A percentile compares a stretch with the other conserved stretches of the same genome.
Conservation (phyloP, 164 flowering plant species). For the Vitis rupestris region DNA sequence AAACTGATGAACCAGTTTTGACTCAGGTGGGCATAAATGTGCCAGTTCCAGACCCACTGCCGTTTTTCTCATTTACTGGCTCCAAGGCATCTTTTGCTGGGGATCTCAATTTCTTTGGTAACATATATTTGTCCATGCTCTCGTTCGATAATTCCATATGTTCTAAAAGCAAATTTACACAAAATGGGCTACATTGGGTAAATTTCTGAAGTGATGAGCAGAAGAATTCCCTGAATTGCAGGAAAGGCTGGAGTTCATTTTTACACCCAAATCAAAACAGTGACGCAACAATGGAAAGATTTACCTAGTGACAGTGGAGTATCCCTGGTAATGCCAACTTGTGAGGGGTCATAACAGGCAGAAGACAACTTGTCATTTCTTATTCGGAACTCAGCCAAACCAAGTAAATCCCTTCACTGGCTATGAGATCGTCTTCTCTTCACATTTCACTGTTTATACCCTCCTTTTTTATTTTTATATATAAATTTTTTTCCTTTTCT, state of each 20-base stretch:
- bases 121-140: background rate
- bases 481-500: too few relatives aligned
- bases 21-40: conserved; percentile 72
- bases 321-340: conserved; percentile 53
- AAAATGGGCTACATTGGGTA: too few relatives aligned
- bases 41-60: conserved; percentile 75
- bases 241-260: conserved; percentile 74
- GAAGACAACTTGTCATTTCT: too few relatives aligned
- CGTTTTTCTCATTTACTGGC: conserved; percentile 78
- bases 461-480: too few relatives aligned
- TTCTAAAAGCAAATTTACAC: background rate
- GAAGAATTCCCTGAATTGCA: conserved; percentile 19
- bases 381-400: too few relatives aligned
- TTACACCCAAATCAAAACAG: conserved; percentile 64
- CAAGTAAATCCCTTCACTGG: too few relatives aligned
- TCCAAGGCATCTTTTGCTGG: conserved; percentile 77
- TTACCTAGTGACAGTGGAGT: conserved; percentile 29
- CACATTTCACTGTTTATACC: too few relatives aligned
- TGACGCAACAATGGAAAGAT: conserved; percentile 78
- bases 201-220: too few relatives aligned
- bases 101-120: conserved; percentile 70
- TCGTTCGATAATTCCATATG: too few relatives aligned
- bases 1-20: background rate
- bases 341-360: conserved; percentile 23
- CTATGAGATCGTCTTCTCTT: too few relatives aligned